Percentiles rank a stretch among this genome's conserved stretches.
phyloP scores from a whole-genome alignment of 2,329 filamentous ascomycete species.

The Fusarium algeriense region DNA sequence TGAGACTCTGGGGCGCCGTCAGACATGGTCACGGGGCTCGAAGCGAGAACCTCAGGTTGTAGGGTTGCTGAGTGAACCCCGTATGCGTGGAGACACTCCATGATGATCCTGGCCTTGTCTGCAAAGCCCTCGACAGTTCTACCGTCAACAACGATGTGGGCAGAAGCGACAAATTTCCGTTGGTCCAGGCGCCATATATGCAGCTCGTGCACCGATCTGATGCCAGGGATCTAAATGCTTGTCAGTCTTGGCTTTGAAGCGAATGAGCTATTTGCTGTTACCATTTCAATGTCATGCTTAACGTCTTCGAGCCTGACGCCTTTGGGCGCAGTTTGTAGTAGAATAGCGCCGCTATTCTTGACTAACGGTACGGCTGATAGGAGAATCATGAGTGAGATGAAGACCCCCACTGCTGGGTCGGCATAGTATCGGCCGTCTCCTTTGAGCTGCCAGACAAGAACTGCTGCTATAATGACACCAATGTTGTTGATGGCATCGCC shows the following conservation, averaged over 20 bases:
- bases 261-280: slow-evolving; percentile 44
- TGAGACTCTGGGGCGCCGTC: slow-evolving; percentile 20
- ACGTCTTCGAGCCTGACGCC: slow-evolving; percentile 72
- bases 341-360: slow-evolving; percentile 71
- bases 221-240: slow-evolving; percentile 69
- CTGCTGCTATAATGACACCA: slow-evolving; percentile 77
- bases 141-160: slow-evolving; percentile 74
- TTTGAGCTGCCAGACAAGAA: slow-evolving; percentile 75
- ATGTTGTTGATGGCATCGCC: slow-evolving; percentile 82
- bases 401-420: slow-evolving; percentile 76
- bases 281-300: slow-evolving; percentile 75
- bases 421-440: slow-evolving; percentile 74
- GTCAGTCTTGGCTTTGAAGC: slow-evolving; percentile 25
- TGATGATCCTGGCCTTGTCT: slow-evolving; percentile 70
- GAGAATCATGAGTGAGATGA: slow-evolving; percentile 80
- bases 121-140: slow-evolving; percentile 69
- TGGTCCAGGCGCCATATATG: slow-evolving; percentile 82
- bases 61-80: slow-evolving; percentile 79
- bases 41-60: slow-evolving; percentile 68
- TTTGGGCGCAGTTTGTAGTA: slow-evolving; percentile 74
- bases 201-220: slow-evolving; percentile 76
- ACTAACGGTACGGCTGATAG: slow-evolving; percentile 72
- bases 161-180: slow-evolving; percentile 75
- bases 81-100: slow-evolving; percentile 78
- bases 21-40: slow-evolving; percentile 21